Conservation (phyloP, 495 filamentous ascomycete genomes). For the Aspergillus panamensis region DNA sequence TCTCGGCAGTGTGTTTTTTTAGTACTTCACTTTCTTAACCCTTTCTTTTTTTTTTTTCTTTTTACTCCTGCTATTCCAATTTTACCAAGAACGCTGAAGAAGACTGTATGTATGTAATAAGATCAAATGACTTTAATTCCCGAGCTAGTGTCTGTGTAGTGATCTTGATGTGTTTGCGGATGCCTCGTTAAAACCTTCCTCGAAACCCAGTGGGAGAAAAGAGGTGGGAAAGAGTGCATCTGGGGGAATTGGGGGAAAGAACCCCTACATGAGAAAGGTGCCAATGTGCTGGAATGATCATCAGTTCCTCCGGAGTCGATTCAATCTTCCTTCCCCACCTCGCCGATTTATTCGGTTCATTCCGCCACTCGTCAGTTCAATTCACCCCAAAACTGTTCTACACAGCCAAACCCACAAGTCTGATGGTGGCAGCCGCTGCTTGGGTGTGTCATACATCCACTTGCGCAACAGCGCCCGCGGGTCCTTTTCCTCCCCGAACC, state of each 20-base stretch:
- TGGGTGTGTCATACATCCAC: neutral
- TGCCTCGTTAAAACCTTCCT: neutral
- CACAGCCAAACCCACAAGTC: neutral
- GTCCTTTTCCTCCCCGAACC: neutral
- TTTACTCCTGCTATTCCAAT: slow-evolving; percentile 7
- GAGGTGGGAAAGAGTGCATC: neutral
- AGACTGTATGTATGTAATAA: slow-evolving; percentile 27
- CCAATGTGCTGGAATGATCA: neutral
- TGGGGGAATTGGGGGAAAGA: neutral
- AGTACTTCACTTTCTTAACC: slow-evolving; percentile 1
- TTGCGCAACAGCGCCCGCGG: neutral
- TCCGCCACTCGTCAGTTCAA: neutral
- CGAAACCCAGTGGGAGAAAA: neutral
- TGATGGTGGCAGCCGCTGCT: neutral
- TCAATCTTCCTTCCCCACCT: neutral
- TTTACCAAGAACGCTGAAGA: slow-evolving; percentile 8
- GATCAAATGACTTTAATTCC: slow-evolving; percentile 1
- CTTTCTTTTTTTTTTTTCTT: slow-evolving; percentile 10
- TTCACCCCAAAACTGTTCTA: neutral
- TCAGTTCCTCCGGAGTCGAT: no score
- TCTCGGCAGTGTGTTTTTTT: slow-evolving; percentile 15
- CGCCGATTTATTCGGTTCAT: neutral
- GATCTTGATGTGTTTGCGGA: neutral
- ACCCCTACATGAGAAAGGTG: no score
- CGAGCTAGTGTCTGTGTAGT: neutral